Conservation (phyloP, 139 green algal genomes). For the Dunaliella primolecta region DNA sequence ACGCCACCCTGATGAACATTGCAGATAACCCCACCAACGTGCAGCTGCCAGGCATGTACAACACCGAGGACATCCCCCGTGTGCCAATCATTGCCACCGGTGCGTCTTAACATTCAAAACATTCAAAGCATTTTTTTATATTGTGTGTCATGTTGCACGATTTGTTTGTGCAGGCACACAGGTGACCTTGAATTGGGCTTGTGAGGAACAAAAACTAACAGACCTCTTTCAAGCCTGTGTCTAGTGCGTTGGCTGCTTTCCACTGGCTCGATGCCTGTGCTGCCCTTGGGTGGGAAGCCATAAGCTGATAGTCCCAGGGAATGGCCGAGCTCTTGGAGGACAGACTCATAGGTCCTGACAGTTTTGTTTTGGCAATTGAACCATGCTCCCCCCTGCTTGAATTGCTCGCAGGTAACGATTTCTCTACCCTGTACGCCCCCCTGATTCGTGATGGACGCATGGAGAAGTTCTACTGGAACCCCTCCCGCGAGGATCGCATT, state of each 20-base stretch:
- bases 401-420: slow-evolving; percentile 99
- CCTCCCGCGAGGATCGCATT: slow-evolving; percentile 92
- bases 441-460: slow-evolving; percentile 99
- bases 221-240: too few relatives aligned
- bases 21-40: slow-evolving; percentile 99
- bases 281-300: too few relatives aligned
- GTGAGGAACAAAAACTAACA: too few relatives aligned
- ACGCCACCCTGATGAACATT: slow-evolving; percentile 99
- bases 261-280: too few relatives aligned
- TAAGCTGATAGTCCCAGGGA: too few relatives aligned
- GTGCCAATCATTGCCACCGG: slow-evolving; percentile 93
- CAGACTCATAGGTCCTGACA: too few relatives aligned
- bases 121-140: not conserved
- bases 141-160: not conserved
- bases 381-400: too few relatives aligned
- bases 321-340: too few relatives aligned
- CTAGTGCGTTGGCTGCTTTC: too few relatives aligned
- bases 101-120: slow-evolving; percentile 7
- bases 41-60: slow-evolving; percentile 93
- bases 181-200: not conserved
- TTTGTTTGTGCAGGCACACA: not conserved
- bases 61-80: slow-evolving; percentile 88
- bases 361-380: too few relatives aligned
- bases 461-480: slow-evolving; percentile 99
- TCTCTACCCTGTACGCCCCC: slow-evolving; percentile 98